Evolutionary conservation across 2,329 filamentous ascomycete species (phyloP).

Genomic region (Monascus ruber): DNA sequence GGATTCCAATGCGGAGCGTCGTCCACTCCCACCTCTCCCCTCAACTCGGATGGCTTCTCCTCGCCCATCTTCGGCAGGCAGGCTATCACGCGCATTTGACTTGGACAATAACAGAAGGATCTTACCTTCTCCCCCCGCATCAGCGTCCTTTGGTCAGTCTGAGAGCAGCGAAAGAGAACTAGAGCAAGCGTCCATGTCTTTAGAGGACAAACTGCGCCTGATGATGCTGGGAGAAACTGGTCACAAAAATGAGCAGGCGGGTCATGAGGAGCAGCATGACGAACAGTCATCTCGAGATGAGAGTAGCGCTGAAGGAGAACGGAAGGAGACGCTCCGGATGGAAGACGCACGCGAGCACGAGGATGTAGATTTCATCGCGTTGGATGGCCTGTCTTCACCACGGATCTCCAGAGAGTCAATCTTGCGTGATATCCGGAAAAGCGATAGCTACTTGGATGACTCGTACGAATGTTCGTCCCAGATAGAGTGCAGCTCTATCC

Average conservation of each 20-base stretch:
- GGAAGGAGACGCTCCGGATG: background rate
- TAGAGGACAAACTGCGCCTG: conserved; percentile 74
- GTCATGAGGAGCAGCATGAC: background rate
- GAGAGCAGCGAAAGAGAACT: conserved; percentile 59
- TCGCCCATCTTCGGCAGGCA: conserved; percentile 47
- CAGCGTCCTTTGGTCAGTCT: conserved; percentile 57
- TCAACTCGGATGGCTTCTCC: conserved; percentile 30
- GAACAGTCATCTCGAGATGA: conserved; percentile 2
- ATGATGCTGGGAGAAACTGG: conserved; percentile 74
- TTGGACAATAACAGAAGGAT: conserved; percentile 57
- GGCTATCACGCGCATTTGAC: conserved; percentile 61
- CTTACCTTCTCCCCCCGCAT: conserved; percentile 59
- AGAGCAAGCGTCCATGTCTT: conserved; percentile 62
- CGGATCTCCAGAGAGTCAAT: conserved; percentile 92
- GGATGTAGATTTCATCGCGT: conserved; percentile 16
- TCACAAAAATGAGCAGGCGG: conserved; percentile 13
- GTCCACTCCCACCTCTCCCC: conserved; percentile 79
- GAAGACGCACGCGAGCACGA: background rate
- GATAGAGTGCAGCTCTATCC: conserved; percentile 48
- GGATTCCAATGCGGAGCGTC: conserved; percentile 66
- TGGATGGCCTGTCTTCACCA: conserved; percentile 48
- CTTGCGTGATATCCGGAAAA: conserved; percentile 64
- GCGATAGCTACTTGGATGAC: conserved; percentile 52
- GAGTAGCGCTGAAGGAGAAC: background rate
- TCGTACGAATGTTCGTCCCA: conserved; percentile 54